Percentiles rank a stretch among this genome's conserved stretches.
Conservation (phyloP, 345 rosid genomes). For the Citrus australasica region DNA sequence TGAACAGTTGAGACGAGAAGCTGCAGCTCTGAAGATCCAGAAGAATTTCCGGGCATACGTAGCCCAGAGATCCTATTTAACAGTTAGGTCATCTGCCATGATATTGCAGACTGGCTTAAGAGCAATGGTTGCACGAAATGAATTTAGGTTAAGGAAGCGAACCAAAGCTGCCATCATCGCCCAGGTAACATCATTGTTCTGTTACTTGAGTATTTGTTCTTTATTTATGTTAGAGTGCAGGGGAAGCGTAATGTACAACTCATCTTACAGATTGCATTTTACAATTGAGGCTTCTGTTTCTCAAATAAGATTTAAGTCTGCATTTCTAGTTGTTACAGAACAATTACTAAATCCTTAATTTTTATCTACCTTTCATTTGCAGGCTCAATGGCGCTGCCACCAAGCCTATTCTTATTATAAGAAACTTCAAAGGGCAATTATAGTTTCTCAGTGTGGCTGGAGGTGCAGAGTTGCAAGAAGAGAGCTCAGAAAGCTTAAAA, state of each 20-base stretch:
- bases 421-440: slow-evolving; percentile 81
- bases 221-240: background rate
- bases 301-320: background rate
- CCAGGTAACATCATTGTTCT: slow-evolving; percentile 46
- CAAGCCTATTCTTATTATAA: slow-evolving; percentile 64
- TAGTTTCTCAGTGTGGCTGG: slow-evolving; percentile 94
- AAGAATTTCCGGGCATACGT: slow-evolving; percentile 61
- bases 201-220: background rate
- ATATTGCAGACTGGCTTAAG: slow-evolving; percentile 81
- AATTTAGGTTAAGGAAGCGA: slow-evolving; percentile 71
- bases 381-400: slow-evolving; percentile 73
- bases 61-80: slow-evolving; percentile 52
- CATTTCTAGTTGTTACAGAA: background rate
- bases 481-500: slow-evolving; percentile 88
- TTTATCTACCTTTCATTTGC: slow-evolving; percentile 21
- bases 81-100: slow-evolving; percentile 50
- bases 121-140: slow-evolving; percentile 85
- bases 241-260: slow-evolving; percentile 15
- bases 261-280: background rate
- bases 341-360: slow-evolving; percentile 7
- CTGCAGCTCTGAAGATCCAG: slow-evolving; percentile 82
- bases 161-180: slow-evolving; percentile 70
- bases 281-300: background rate
- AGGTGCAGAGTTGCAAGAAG: slow-evolving; percentile 90
- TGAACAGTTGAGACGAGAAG: slow-evolving; percentile 59